Conservation (phyloP, 495 filamentous ascomycete species). For the Aspergillus heteromorphus region DNA sequence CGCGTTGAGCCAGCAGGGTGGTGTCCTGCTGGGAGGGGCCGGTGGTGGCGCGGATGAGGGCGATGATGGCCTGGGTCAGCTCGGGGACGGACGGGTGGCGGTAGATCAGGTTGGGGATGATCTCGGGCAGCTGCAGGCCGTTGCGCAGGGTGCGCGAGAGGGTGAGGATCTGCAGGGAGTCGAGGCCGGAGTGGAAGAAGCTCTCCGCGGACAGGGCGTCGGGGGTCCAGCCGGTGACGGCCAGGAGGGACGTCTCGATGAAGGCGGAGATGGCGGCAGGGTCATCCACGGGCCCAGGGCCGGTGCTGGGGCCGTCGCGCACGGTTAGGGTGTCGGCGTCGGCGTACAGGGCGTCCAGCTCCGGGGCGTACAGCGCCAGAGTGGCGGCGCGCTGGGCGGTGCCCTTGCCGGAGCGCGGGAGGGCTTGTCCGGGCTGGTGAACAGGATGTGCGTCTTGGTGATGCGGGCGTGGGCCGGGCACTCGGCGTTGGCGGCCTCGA, state of each 20-base stretch:
- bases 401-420: constrained; percentile 41
- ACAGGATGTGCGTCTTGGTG: constrained; percentile 33
- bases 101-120: constrained; percentile 15
- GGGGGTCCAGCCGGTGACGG: constrained; percentile 15
- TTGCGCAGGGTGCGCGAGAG: constrained; percentile 7
- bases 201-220: constrained; percentile 1
- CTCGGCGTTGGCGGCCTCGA: constrained; percentile 42
- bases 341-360: constrained; percentile 23
- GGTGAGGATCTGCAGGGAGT: constrained; percentile 44
- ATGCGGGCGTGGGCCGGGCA: constrained; percentile 40
- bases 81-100: constrained; percentile 10
- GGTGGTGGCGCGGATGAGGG: constrained; percentile 4
- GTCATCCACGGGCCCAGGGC: constrained; percentile 1
- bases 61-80: constrained; percentile 7
- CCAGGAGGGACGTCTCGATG: constrained; percentile 5
- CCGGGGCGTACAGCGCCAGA: constrained; percentile 17
- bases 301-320: constrained; percentile 4
- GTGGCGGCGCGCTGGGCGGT: constrained; percentile 34
- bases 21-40: not conserved
- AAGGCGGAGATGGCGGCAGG: constrained; percentile 6
- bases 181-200: constrained; percentile 28
- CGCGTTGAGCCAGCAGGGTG: no score
- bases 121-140: constrained; percentile 8
- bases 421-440: constrained; percentile 29
- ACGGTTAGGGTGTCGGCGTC: constrained; percentile 21